phyloP scores from a whole-genome alignment of 78 protist genomes.

The Kipferlia bialata region DNA sequence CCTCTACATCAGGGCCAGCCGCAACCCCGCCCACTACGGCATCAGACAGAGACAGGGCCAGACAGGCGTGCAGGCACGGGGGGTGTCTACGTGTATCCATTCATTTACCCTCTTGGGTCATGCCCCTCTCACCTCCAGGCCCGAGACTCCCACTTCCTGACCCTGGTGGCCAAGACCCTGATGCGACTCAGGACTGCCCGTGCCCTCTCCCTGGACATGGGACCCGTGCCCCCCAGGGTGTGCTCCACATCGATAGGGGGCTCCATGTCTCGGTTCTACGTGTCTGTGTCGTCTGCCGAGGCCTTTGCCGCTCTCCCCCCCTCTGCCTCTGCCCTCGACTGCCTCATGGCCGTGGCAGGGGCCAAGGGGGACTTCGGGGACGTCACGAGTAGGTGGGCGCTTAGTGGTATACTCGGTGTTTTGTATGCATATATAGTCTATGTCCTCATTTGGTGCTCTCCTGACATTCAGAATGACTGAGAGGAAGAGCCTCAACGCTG shows the following conservation, averaged over 20 bases:
- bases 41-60: too few relatives aligned
- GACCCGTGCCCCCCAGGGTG: neutral
- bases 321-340: neutral
- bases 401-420: too few relatives aligned
- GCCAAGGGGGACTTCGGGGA: neutral
- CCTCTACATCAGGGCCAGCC: slow-evolving; percentile 17
- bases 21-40: slow-evolving; percentile 30
- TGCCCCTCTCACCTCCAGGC: neutral
- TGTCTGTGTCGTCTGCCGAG: neutral
- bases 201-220: neutral
- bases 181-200: neutral
- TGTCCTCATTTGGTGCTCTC: too few relatives aligned
- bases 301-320: neutral
- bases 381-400: too few relatives aligned
- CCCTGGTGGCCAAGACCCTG: neutral
- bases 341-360: neutral
- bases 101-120: too few relatives aligned
- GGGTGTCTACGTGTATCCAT: too few relatives aligned
- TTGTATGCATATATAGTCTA: too few relatives aligned
- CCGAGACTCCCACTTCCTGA: neutral
- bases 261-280: neutral
- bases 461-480: neutral
- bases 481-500: neutral
- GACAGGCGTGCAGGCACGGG: too few relatives aligned
- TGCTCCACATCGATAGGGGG: neutral